Base-by-base conservation (phyloP, 176 grass and related monocot genomes). In the Oryza longistaminata region DNA sequence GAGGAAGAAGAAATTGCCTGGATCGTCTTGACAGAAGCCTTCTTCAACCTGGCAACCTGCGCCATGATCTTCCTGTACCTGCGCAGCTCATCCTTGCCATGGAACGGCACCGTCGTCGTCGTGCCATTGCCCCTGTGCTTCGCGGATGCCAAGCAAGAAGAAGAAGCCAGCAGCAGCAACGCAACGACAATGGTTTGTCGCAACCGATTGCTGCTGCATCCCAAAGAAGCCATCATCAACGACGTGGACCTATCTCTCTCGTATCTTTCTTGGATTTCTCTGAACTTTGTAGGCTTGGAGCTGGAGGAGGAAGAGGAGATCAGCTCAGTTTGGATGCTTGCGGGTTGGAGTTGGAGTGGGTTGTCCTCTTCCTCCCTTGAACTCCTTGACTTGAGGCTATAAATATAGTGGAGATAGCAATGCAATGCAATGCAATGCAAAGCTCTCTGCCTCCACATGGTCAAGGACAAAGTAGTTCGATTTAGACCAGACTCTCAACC, bases 1-100 rank as follows among this genome's bases (percentile, higher is more conserved):
- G 19, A 26, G 22, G 29, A 31, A 31, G 29, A 31, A 31, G 29
- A 31, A 24, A 9, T 74, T 60, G 45, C 94, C 94, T 90, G 78
- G 43, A 97, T 92, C 6, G 87, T 94, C 74, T 88, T 90, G 68
- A 90, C 81, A 22, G 79, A 92, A 10, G 53, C 76, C 44, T 88
- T 92, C 80, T 46, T 79, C 79, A 92, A 61, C 82, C 66, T 88
- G 80, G 62, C 84, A 25, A 92, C 75, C 45, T 72, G 71, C 0
- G 82, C 92, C 55, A 78, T 79, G 50, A 90, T 82, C 83, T 68
- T 88, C 79, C 10, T 35, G 79, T 73, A 92, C 22, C 71, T 85
- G 5, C 75, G 49, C 21, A 81, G 74, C 53, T 92, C 85, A 2
- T 84, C 82, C 42, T 55, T 29, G 33, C 64, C 39, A 0, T 34